Base-by-base conservation (phyloP, 2,329 filamentous ascomycete genomes). In the Fusarium tuaranense region DNA sequence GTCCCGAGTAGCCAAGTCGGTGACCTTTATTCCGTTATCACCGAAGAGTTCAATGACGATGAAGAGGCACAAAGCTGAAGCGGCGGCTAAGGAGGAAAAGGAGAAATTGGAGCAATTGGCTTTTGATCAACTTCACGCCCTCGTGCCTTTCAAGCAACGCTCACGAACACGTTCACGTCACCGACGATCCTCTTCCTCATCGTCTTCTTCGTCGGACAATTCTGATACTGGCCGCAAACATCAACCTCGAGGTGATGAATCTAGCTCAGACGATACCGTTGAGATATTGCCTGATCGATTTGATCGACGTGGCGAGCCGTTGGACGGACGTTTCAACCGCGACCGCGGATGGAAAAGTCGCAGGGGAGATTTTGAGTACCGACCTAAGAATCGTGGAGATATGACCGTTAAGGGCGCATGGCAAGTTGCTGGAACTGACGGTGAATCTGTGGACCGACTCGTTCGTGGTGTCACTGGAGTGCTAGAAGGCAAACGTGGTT, bases 211-310 rank as follows among this genome's bases (percentile, higher is more conserved):
- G 1, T 78, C 81, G 1, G 79, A 84, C 59, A 80, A 81, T 0
- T 79, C 78, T 5, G 48, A 79, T n/a, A 39, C 74, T 18, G 69
- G 74, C 2, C 77, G 78, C n/a, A 69, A 53, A 51, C 76, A 73
- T 16, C 78, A 70, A 13, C 75, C 46, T n/a, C 53, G 70, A n/a
- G 64, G 57, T 57, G 41, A 64, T 2, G 70, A 77, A 2, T 71
- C 70, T 3, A 70, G 73, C 20, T 80, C 80, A 1, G 82, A 84
- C 20, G 80, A 83, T 5, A 80, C 84, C 1, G 78, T 88, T 1
- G 87, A 88, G 71, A 72, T 81, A 3, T 77, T 89, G 0, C 87
- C 87, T 0, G 84, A 86, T 62, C 84, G 87, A 0, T 89, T 89
- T 60, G 86, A 89, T 69, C 65, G 76, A 0, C 74, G 84, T 2